phyloP scores from a whole-genome alignment of 106 monocot species.

The Apostasia shenzhenica region DNA sequence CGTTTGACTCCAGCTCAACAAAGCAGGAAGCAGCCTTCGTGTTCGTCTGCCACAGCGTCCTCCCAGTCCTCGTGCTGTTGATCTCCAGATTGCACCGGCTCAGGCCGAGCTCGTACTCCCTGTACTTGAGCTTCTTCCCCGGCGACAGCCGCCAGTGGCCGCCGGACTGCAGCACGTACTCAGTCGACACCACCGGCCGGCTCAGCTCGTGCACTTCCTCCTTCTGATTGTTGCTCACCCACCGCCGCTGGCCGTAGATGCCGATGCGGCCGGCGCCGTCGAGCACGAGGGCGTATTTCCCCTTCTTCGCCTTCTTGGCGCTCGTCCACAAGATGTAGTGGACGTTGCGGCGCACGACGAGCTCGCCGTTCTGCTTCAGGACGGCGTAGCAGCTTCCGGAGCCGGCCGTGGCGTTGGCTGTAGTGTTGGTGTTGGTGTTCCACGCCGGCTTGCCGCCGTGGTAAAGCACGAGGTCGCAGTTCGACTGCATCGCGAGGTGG shows the following conservation, averaged over 20 bases:
- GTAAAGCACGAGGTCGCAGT: constrained; percentile 35
- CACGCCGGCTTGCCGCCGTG: constrained; percentile 4
- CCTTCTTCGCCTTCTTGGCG: constrained; percentile 16
- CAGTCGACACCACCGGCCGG: background rate
- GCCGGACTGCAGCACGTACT: constrained; percentile 20
- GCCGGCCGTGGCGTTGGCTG: too few species aligned
- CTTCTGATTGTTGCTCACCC: constrained; percentile 21
- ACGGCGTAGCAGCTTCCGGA: constrained; percentile 18
- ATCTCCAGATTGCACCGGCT: constrained; percentile 20
- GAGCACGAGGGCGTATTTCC: constrained; percentile 29
- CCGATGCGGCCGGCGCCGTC: constrained; percentile 11
- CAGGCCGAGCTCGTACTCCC: constrained; percentile 12
- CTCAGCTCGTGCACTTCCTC: background rate
- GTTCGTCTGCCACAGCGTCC: constrained; percentile 21
- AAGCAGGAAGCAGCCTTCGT: constrained; percentile 16
- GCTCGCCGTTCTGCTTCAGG: constrained; percentile 21
- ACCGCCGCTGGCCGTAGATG: constrained; percentile 17
- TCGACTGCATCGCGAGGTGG: constrained; percentile 22
- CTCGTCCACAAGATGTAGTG: constrained; percentile 32
- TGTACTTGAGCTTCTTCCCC: constrained; percentile 12
- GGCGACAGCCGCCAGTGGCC: background rate
- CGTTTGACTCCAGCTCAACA: constrained; percentile 12
- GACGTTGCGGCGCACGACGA: constrained; percentile 21
- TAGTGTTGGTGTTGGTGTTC: constrained; percentile 12
- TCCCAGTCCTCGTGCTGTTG: constrained; percentile 7